Percentiles rank a stretch among this genome's conserved stretches.
Evolutionary conservation across 805 yeast species (phyloP).

Genomic region (Starmerella apicola): DNA sequence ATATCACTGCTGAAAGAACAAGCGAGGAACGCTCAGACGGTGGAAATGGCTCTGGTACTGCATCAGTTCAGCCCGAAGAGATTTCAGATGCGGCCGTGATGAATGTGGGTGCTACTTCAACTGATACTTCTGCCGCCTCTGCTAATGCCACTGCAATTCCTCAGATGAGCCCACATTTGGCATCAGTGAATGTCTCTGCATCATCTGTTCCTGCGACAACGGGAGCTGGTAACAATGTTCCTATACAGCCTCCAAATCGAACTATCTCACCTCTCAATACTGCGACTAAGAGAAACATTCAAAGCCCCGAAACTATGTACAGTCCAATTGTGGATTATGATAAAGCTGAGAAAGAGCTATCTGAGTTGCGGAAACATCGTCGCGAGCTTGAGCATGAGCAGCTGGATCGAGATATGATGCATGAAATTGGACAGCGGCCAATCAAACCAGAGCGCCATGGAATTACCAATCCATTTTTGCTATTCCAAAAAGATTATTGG

Average conservation of each 20-base stretch:
- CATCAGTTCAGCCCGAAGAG: not conserved
- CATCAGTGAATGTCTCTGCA: too few relatives aligned
- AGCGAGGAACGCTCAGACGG: too few relatives aligned
- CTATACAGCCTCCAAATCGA: not conserved
- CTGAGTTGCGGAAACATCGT: conserved; percentile 24
- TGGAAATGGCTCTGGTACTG: too few relatives aligned
- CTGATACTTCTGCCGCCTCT: too few relatives aligned
- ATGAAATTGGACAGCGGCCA: conserved; percentile 31
- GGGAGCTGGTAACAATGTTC: not conserved
- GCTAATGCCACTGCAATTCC: not conserved
- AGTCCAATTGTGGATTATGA: conserved; percentile 9
- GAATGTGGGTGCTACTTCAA: too few relatives aligned
- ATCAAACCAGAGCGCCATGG: conserved; percentile 29
- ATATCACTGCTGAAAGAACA: not conserved
- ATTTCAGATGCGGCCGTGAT: not conserved
- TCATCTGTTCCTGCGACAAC: not conserved
- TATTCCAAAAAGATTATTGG: conserved; percentile 34
- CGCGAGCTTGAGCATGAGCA: conserved; percentile 24
- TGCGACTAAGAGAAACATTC: not conserved
- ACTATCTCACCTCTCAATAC: not conserved
- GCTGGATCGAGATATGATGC: conserved; percentile 27
- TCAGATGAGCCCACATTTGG: not conserved
- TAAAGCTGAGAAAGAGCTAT: conserved; percentile 22
- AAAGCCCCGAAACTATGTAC: not conserved
- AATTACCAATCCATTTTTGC: conserved; percentile 31